Percentiles rank a stretch among this genome's conserved stretches.
Conservation (phyloP, 1,284 basidiomycete species). For the Psilocybe mexicana region DNA sequence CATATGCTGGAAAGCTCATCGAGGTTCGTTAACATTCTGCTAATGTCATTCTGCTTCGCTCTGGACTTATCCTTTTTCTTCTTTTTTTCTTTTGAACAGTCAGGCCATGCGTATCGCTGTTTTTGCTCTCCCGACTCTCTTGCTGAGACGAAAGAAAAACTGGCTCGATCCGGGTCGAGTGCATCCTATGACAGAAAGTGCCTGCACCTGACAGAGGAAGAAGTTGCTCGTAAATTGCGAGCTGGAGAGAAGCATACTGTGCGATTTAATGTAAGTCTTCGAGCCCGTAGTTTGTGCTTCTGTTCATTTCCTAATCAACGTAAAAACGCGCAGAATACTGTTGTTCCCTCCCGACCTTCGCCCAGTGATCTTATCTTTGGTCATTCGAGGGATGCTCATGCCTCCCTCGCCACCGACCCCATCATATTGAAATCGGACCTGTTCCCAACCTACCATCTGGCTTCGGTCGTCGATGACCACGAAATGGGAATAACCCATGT, state of each 20-base stretch:
- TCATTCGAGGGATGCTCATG: conserved; percentile 68
- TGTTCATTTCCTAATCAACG: neutral
- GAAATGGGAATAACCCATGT: conserved; percentile 97
- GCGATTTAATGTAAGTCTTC: conserved; percentile 75
- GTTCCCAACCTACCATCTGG: conserved; percentile 96
- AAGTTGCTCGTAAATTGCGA: conserved; percentile 71
- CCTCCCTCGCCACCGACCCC: conserved; percentile 85
- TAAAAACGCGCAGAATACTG: conserved; percentile 47
- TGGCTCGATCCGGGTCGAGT: conserved; percentile 72
- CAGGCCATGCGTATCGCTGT: conserved; percentile 90
- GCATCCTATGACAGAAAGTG: conserved; percentile 86
- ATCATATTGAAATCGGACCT: conserved; percentile 91
- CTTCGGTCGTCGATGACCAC: conserved; percentile 94
- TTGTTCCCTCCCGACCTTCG: conserved; percentile 46
- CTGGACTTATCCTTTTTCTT: neutral
- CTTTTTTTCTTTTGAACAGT: conserved; percentile 42
- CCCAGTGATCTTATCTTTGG: conserved; percentile 79
- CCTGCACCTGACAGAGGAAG: conserved; percentile 83
- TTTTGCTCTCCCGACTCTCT: conserved; percentile 84
- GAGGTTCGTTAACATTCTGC: conserved; percentile 47
- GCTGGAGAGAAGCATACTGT: conserved; percentile 81
- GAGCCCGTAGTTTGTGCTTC: neutral
- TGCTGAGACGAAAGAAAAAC: conserved; percentile 61
- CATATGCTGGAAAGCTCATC: conserved; percentile 74
- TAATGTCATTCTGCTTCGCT: neutral